Evolutionary conservation across 331 rosid genomes (phyloP).

Genomic region (Pyracantha coccinea): DNA sequence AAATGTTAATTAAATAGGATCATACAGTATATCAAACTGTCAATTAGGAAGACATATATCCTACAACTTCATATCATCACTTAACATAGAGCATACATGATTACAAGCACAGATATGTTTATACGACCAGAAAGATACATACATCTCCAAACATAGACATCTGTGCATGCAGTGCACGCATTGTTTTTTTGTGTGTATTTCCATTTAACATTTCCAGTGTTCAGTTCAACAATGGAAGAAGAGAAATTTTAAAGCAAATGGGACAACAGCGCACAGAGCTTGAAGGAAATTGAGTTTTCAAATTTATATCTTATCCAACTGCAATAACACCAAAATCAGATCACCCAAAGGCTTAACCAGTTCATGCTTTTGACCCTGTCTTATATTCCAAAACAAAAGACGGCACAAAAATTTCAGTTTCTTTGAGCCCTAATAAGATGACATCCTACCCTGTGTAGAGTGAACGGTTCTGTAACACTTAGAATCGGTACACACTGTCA

Average conservation of each 20-base stretch:
- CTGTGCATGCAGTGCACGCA: background rate
- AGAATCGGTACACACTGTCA: background rate
- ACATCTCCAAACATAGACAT: background rate
- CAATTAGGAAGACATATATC: background rate
- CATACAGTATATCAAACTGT: background rate
- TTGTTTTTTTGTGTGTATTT: background rate
- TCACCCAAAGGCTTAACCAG: background rate
- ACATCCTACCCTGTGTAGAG: background rate
- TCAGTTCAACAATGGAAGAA: background rate
- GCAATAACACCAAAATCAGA: background rate
- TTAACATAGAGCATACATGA: background rate
- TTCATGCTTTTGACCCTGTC: background rate
- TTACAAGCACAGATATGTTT: background rate
- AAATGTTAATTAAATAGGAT: background rate
- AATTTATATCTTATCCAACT: background rate
- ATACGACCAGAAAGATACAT: background rate
- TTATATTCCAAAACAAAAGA: background rate
- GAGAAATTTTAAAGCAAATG: background rate
- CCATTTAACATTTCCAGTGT: background rate
- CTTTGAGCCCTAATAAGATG: background rate
- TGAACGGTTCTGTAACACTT: background rate
- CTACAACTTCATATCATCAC: background rate
- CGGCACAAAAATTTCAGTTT: background rate
- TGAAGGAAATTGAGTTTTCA: background rate
- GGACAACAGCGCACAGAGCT: background rate